A percentile compares a stretch with the other conserved stretches of the same genome.
Evolutionary conservation across 164 flowering plant species (phyloP).

Genomic region (Vitis cinerea): DNA sequence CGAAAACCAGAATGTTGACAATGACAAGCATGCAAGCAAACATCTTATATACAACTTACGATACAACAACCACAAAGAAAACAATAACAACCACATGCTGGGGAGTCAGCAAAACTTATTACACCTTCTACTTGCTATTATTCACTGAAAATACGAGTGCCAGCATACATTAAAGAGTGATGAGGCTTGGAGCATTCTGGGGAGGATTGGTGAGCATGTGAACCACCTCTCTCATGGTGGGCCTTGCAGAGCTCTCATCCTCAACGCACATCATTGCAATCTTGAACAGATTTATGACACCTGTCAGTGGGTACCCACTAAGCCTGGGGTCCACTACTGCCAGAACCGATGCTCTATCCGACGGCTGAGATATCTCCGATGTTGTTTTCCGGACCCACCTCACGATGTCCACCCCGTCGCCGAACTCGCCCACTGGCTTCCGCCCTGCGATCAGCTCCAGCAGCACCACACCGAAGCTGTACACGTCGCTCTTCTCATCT

Average conservation of each 20-base stretch:
- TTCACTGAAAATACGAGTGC: no score
- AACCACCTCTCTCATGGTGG: slow-evolving; percentile 92
- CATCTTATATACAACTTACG: no score
- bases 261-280: slow-evolving; percentile 86
- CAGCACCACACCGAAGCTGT: slow-evolving; percentile 94
- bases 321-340: slow-evolving; percentile 75
- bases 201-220: slow-evolving; percentile 80
- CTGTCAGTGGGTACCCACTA: slow-evolving; percentile 45
- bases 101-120: no score
- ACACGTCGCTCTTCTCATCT: slow-evolving; percentile 94
- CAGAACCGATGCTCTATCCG: slow-evolving; percentile 53
- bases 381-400: slow-evolving; percentile 70
- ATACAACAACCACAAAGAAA: no score
- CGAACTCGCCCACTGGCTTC: slow-evolving; percentile 92
- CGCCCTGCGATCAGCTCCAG: slow-evolving; percentile 80
- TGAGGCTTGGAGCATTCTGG: slow-evolving; percentile 16
- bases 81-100: no score
- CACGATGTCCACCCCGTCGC: slow-evolving; percentile 93
- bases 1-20: no score
- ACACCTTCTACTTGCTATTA: background rate
- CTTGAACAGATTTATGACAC: slow-evolving; percentile 72
- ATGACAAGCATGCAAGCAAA: no score
- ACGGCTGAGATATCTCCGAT: slow-evolving; percentile 54
- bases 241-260: slow-evolving; percentile 66
- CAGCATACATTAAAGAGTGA: slow-evolving; percentile 1